Evolutionary conservation across 495 filamentous ascomycete species (phyloP).

Genomic region (Cryomyces minteri): DNA sequence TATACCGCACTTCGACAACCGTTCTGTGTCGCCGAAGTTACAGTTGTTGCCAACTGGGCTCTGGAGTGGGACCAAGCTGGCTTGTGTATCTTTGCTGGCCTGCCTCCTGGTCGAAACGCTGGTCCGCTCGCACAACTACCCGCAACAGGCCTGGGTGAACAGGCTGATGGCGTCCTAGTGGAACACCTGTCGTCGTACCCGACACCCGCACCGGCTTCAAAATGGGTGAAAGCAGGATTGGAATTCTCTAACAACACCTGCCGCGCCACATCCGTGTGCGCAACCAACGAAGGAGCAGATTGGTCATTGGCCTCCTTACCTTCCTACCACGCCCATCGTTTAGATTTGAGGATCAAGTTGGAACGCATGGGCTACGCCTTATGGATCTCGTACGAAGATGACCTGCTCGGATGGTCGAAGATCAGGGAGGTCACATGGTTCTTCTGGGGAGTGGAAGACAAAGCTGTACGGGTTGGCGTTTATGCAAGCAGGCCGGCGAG

Average conservation of each 20-base stretch:
- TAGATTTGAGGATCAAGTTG: conserved; percentile 33
- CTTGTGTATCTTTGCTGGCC: too few species aligned
- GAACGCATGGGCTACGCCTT: conserved; percentile 35
- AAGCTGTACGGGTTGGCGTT: conserved; percentile 35
- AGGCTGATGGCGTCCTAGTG: too few species aligned
- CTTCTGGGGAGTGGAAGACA: conserved; percentile 41
- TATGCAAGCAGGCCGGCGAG: conserved; percentile 35
- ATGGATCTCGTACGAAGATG: conserved; percentile 39
- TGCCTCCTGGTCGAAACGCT: too few species aligned
- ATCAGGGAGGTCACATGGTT: conserved; percentile 40
- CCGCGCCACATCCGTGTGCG: conserved; percentile 35
- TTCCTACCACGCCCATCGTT: conserved; percentile 10
- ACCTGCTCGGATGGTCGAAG: conserved; percentile 34
- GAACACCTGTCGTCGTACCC: too few species aligned
- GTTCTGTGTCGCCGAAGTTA: too few species aligned
- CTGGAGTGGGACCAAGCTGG: too few species aligned
- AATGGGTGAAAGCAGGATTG: too few species aligned
- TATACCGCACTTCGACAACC: too few species aligned
- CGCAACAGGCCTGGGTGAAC: too few species aligned
- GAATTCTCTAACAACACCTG: conserved; percentile 27
- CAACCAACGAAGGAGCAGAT: conserved; percentile 37
- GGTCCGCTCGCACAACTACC: too few species aligned
- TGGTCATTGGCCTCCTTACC: conserved; percentile 36
- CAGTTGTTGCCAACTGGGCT: too few species aligned
- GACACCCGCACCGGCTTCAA: too few species aligned